Evolutionary conservation across 352 stramenopile genomes (phyloP).

Genomic region (Phytopythium oedochilum): DNA sequence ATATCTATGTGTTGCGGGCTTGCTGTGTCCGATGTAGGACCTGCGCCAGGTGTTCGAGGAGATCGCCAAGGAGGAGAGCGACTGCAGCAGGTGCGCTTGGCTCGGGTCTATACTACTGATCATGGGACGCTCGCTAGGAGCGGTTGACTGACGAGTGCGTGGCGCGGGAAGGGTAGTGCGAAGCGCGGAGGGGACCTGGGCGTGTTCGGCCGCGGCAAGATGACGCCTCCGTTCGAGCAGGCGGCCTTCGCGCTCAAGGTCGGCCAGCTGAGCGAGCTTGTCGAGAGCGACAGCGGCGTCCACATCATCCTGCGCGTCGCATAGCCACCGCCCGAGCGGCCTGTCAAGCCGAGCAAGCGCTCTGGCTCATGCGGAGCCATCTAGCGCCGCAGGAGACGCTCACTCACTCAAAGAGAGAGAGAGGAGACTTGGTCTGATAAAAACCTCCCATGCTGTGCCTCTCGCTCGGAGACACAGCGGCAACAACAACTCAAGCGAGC

Average conservation of each 20-base stretch:
- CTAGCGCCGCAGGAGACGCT: too few species aligned
- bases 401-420: too few species aligned
- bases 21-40: constrained; percentile 12
- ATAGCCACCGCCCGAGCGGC: constrained; percentile 26
- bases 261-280: constrained; percentile 92
- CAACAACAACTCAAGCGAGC: too few species aligned
- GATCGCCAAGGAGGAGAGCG: constrained; percentile 84
- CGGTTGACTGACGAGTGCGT: not conserved
- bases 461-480: too few species aligned
- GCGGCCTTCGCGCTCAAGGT: constrained; percentile 91
- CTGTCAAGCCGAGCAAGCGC: too few species aligned
- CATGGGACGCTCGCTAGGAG: too few species aligned
- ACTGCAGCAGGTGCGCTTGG: constrained; percentile 72
- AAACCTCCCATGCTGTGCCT: too few species aligned
- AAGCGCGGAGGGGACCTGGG: constrained; percentile 91
- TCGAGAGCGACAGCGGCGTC: constrained; percentile 95
- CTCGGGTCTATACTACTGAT: too few species aligned
- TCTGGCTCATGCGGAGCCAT: too few species aligned
- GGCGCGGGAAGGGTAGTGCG: constrained; percentile 43
- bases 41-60: constrained; percentile 76
- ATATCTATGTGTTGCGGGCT: not conserved
- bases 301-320: constrained; percentile 95
- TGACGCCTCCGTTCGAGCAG: constrained; percentile 91
- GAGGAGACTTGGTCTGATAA: too few species aligned
- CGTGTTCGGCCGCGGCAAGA: constrained; percentile 86